Evolutionary conservation across 192 early-diverging fungal species (phyloP).

Genomic region (Umbelopsis ramanniana): DNA sequence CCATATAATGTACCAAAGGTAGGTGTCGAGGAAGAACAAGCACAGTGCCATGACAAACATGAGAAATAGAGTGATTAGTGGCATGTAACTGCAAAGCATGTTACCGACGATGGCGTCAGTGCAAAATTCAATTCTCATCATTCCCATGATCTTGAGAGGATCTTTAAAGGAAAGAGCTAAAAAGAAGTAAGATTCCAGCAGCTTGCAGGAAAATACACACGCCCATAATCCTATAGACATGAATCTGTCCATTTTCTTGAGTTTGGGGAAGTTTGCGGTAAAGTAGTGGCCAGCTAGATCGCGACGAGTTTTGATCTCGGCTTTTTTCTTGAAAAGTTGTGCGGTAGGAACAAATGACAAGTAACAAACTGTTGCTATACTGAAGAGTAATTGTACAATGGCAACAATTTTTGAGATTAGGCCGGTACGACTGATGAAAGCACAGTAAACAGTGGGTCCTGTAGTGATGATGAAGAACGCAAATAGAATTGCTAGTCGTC

Average conservation of each 20-base stretch:
- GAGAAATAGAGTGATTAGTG: slow-evolving; percentile 67
- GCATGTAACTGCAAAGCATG: slow-evolving; percentile 67
- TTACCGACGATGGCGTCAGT: slow-evolving; percentile 60
- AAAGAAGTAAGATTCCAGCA: slow-evolving; percentile 85
- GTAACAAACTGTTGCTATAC: slow-evolving; percentile 65
- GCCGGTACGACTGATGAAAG: slow-evolving; percentile 48
- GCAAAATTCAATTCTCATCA: slow-evolving; percentile 58
- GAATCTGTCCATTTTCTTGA: slow-evolving; percentile 66
- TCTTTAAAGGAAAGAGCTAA: slow-evolving; percentile 81
- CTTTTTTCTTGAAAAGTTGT: slow-evolving; percentile 54
- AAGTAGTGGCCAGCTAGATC: slow-evolving; percentile 60
- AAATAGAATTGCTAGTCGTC: slow-evolving; percentile 57
- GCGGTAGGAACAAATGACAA: slow-evolving; percentile 71
- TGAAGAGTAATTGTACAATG: slow-evolving; percentile 70
- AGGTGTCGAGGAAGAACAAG: slow-evolving; percentile 85
- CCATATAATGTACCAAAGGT: slow-evolving; percentile 90
- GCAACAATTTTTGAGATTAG: slow-evolving; percentile 63
- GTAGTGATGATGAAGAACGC: slow-evolving; percentile 65
- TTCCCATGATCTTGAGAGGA: slow-evolving; percentile 61
- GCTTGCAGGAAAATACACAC: slow-evolving; percentile 74
- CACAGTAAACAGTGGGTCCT: slow-evolving; percentile 64
- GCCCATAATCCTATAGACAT: slow-evolving; percentile 76
- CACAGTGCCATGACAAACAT: slow-evolving; percentile 78
- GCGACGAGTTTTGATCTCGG: slow-evolving; percentile 40
- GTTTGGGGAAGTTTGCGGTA: slow-evolving; percentile 74